Evolutionary conservation across 2,329 filamentous ascomycete species (phyloP), one percentile per base, ranked within the genome.

Genomic region (Microsporum ferrugineum): DNA sequence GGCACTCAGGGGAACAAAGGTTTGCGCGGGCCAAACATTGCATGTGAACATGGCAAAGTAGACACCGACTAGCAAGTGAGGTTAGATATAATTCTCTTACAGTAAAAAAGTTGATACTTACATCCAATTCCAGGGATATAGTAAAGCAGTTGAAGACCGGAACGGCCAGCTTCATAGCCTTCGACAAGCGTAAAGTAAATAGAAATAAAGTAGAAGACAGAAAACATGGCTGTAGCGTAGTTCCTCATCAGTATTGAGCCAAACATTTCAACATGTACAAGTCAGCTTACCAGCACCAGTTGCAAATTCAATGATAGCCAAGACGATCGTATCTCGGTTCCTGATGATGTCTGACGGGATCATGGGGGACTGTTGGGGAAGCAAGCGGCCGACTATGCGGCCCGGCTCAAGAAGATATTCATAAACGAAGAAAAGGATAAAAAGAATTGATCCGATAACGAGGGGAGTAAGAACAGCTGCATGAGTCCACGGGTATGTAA

Each of bases 111-210:
- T 23, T 47, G 39, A 58, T 38, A 62, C 73, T 61, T 70, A 82
- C 80, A 77, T 67, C 77, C 84, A 6, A 88, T 72, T 0, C 86
- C 85, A 0, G 85, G 85, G 0, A 84, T 78, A 65, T 85, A 88
- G 69, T 81, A 87, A 0, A 88, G 71, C 8, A 88, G 74, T 62
- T 84, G 79, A 0, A 79, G 67, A 2, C 84, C 84, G 1, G 84
- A 78, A 57, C 80, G 68, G 29, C 78, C 79, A 33, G 73, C 76
- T 33, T 65, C 70, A 63, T 81, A 82, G 4, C 76, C 78, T 70
- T 83, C 74, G 0, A 87, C 84, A 14, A 86, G 72, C 1, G 82
- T 81, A 69, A 88, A 88, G 70, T 87, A 88, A 17, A 88, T 79
- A 14, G 82, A 83, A 65, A 86, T 82, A 66, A 88, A 88, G 70